These are phyloP conservation scores for Neonectria hederae DNA, from an alignment of 2,329 filamentous ascomycete genomes.

Conservation along the genomic window DNA sequence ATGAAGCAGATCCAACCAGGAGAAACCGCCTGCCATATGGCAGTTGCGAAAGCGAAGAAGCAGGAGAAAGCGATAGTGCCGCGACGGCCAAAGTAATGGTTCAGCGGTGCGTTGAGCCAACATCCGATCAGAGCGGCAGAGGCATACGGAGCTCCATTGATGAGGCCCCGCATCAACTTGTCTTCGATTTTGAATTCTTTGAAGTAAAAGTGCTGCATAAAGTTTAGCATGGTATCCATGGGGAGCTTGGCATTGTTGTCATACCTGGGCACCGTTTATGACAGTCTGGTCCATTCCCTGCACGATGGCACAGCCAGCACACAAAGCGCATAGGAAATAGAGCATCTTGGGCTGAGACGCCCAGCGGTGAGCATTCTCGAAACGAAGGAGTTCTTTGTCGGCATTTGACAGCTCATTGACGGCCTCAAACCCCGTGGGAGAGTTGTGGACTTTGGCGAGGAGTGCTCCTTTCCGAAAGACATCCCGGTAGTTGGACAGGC, in stretches of 20 bases:
- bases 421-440: constrained; percentile 39
- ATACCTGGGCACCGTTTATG: constrained; percentile 61
- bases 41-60: constrained; percentile 58
- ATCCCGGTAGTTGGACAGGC: constrained; percentile 57
- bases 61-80: constrained; percentile 72
- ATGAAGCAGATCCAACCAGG: constrained; percentile 68
- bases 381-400: constrained; percentile 48
- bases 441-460: constrained; percentile 44
- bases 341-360: constrained; percentile 54
- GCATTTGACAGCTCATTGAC: constrained; percentile 42
- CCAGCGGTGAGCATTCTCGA: constrained; percentile 67
- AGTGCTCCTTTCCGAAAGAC: constrained; percentile 49
- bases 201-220: constrained; percentile 48
- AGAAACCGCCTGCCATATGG: constrained; percentile 55
- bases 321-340: constrained; percentile 58
- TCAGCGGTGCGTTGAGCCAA: constrained; percentile 56
- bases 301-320: constrained; percentile 61
- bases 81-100: constrained; percentile 67
- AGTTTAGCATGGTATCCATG: constrained; percentile 1
- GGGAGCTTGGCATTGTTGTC: not conserved
- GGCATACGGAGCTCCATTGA: constrained; percentile 66
- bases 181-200: constrained; percentile 47
- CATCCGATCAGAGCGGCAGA: constrained; percentile 55
- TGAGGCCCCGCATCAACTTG: constrained; percentile 55
- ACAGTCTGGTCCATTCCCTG: constrained; percentile 73